Percentiles rank a stretch among this genome's conserved stretches.
Conservation (phyloP, 176 grass and related monocot species). For the Phoenix roebelenii region DNA sequence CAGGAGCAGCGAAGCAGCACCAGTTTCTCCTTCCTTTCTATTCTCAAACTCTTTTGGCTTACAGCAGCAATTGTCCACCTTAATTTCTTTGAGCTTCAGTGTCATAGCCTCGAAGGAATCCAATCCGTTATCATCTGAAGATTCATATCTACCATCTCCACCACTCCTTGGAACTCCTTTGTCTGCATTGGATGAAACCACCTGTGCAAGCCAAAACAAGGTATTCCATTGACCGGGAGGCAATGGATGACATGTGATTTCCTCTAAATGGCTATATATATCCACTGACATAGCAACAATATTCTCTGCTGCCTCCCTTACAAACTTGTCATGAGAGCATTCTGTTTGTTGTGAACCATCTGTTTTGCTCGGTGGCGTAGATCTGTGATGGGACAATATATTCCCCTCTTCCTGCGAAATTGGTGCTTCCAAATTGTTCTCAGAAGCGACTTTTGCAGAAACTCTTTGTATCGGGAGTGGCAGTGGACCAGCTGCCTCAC, state of each 20-base stretch:
- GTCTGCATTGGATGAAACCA: conserved; percentile 28
- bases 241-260: background rate
- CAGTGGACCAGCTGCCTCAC: conserved; percentile 5
- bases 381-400: conserved; percentile 20
- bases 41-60: conserved; percentile 21
- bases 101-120: conserved; percentile 78
- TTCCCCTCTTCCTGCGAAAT: conserved; percentile 21
- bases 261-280: conserved; percentile 17
- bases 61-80: conserved; percentile 50
- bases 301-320: conserved; percentile 45
- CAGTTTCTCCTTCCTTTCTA: conserved; percentile 33
- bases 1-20: conserved; percentile 36
- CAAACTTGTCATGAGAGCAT: background rate
- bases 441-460: conserved; percentile 28
- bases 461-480: conserved; percentile 16
- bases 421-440: conserved; percentile 46
- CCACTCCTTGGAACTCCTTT: conserved; percentile 10
- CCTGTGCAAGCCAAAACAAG: conserved; percentile 60
- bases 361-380: background rate
- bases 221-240: conserved; percentile 12
- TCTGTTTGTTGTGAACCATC: conserved; percentile 12
- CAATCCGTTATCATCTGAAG: conserved; percentile 33
- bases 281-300: conserved; percentile 58
- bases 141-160: conserved; percentile 1
- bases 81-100: conserved; percentile 68